phyloP scores from a whole-genome alignment of 2,329 filamentous ascomycete species.

The Aspergillus eucalypticola region DNA sequence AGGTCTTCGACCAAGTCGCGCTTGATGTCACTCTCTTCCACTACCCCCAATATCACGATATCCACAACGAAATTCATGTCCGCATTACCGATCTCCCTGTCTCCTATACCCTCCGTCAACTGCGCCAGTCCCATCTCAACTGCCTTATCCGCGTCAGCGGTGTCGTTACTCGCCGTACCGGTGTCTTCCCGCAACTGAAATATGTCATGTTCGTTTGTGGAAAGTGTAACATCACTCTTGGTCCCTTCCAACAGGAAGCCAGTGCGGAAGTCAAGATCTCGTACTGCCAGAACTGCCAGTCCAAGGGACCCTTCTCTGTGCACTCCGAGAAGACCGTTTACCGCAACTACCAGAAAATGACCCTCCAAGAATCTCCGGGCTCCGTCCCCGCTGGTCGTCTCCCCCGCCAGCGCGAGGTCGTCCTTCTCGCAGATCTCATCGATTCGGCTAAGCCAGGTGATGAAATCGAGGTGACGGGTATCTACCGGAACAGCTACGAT shows the following conservation, averaged over 20 bases:
- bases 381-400: constrained; percentile 95
- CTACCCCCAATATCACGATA: constrained; percentile 96
- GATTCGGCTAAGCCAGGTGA: constrained; percentile 96
- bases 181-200: constrained; percentile 96
- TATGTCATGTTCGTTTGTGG: constrained; percentile 98
- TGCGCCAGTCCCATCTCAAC: constrained; percentile 94
- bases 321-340: constrained; percentile 98
- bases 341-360: constrained; percentile 97
- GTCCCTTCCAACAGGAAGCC: constrained; percentile 96
- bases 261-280: constrained; percentile 95
- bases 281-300: constrained; percentile 96
- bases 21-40: constrained; percentile 95
- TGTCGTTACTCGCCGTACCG: constrained; percentile 89
- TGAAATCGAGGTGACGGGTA: constrained; percentile 94
- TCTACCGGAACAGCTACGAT: constrained; percentile 98
- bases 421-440: constrained; percentile 94
- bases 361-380: constrained; percentile 92
- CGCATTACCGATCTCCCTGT: constrained; percentile 94
- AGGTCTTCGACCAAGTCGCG: constrained; percentile 93
- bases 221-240: constrained; percentile 88
- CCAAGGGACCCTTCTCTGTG: constrained; percentile 87
- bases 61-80: constrained; percentile 96
- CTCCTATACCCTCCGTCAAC: constrained; percentile 89
- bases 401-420: constrained; percentile 88
- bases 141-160: constrained; percentile 91